These are phyloP conservation scores for Tothia fuscella DNA, from an alignment of 2,329 filamentous ascomycete species.

Conservation along the genomic window DNA sequence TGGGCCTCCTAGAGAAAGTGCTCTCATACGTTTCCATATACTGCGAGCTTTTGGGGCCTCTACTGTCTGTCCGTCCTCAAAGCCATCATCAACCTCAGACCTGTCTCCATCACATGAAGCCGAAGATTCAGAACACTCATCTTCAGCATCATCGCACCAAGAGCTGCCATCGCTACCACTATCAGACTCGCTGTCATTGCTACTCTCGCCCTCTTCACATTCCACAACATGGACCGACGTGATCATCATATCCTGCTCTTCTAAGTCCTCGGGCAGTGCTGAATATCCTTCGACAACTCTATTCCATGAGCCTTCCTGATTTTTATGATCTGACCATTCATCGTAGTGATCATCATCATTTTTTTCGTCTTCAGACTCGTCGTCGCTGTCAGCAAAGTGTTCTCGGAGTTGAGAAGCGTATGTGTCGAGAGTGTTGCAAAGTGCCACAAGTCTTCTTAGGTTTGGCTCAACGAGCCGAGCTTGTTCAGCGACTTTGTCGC, in stretches of 20 bases:
- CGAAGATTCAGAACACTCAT: too few relatives aligned
- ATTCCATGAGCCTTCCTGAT: neutral
- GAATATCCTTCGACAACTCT: neutral
- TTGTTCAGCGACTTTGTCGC: neutral
- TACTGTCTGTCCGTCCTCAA: too few relatives aligned
- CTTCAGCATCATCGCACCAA: neutral
- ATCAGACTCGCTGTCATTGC: too few relatives aligned
- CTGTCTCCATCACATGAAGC: too few relatives aligned
- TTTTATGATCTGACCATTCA: neutral
- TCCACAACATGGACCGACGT: neutral
- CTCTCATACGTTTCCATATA: too few relatives aligned
- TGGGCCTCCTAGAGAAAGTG: too few relatives aligned
- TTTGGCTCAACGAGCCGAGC: neutral
- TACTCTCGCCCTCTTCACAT: neutral
- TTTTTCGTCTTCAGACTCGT: neutral
- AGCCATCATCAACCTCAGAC: too few relatives aligned
- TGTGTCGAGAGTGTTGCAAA: constrained; percentile 2
- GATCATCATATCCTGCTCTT: neutral
- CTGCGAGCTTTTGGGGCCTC: too few relatives aligned
- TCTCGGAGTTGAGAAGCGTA: neutral
- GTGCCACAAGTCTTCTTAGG: constrained; percentile 1
- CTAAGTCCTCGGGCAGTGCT: neutral
- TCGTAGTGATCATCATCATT: neutral
- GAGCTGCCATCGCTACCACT: constrained; percentile 3
- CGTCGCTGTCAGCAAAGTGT: neutral